A percentile compares a stretch with the other conserved stretches of the same genome.
Conservation (phyloP, 129 eudicot species). For the Centrapalus pauciflorus region DNA sequence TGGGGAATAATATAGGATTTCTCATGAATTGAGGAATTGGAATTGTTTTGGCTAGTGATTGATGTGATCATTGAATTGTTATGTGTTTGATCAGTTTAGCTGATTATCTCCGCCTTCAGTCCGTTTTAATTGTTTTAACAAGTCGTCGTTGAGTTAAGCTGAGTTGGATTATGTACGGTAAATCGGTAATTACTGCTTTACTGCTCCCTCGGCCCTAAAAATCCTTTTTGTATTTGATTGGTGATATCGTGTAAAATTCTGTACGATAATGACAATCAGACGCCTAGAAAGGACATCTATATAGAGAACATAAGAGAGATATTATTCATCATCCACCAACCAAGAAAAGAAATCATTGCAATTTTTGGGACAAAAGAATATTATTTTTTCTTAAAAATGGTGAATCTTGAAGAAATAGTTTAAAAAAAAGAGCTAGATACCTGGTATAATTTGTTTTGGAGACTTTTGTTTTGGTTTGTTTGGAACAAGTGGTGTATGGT, state of each 20-base stretch:
- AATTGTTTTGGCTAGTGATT: not conserved
- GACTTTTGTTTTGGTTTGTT: not conserved
- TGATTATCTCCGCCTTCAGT: not conserved
- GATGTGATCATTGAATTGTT: not conserved
- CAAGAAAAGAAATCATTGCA: not conserved
- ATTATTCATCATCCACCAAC: not conserved
- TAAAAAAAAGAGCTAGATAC: not conserved
- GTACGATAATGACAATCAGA: not conserved
- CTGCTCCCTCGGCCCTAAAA: not conserved
- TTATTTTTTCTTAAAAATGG: not conserved
- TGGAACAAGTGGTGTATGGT: not conserved
- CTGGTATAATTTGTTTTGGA: not conserved
- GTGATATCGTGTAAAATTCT: not conserved
- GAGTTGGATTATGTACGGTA: not conserved
- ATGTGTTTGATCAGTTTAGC: slow-evolving; percentile 1
- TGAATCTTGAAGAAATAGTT: not conserved
- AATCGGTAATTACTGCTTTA: too few species aligned
- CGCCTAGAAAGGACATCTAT: not conserved
- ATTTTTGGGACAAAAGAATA: not conserved
- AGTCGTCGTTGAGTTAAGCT: not conserved
- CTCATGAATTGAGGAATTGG: slow-evolving; percentile 6
- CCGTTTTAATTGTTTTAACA: not conserved
- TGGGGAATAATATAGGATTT: not conserved
- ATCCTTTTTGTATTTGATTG: not conserved
- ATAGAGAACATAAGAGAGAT: not conserved